Percentiles rank a stretch among this genome's conserved stretches.
phyloP scores from a whole-genome alignment of 2,329 filamentous ascomycete species.

The Biscogniauxia mediterranea region DNA sequence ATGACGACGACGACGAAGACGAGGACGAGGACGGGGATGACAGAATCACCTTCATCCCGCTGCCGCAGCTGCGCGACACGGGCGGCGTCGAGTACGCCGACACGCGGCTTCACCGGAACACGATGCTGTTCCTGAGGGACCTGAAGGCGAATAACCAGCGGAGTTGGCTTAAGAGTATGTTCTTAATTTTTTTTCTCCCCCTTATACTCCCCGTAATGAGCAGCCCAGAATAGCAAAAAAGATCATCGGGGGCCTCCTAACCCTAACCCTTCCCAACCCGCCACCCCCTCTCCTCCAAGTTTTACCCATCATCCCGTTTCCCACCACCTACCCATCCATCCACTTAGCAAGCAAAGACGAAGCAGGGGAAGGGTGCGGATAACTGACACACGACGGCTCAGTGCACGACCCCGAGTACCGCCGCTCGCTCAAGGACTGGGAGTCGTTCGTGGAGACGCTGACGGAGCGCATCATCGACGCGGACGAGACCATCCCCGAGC shows the following conservation, averaged over 20 bases:
- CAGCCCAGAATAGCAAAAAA: too few relatives aligned
- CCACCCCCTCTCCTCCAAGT: background rate
- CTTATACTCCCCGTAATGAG: slow-evolving; percentile 1
- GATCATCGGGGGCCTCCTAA: too few relatives aligned
- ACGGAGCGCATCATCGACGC: slow-evolving; percentile 67
- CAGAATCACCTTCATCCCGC: slow-evolving; percentile 41
- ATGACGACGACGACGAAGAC: slow-evolving; percentile 10
- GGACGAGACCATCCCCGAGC: slow-evolving; percentile 81
- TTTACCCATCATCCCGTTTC: too few relatives aligned
- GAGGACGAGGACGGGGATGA: slow-evolving; percentile 37
- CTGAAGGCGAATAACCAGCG: slow-evolving; percentile 60
- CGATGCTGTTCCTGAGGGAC: slow-evolving; percentile 55
- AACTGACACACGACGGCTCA: slow-evolving; percentile 33
- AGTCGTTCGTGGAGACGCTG: slow-evolving; percentile 71
- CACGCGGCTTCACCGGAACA: slow-evolving; percentile 55
- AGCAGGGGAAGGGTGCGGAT: too few relatives aligned
- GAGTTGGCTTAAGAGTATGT: slow-evolving; percentile 56
- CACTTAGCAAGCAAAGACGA: too few relatives aligned
- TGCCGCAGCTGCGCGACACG: slow-evolving; percentile 40
- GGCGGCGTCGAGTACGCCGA: slow-evolving; percentile 50
- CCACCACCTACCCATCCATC: too few relatives aligned
- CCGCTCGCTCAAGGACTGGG: slow-evolving; percentile 75
- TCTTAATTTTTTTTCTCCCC: background rate
- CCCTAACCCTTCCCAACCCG: background rate
- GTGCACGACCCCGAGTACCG: slow-evolving; percentile 80